Conservation (phyloP, 371 early-diverging fungal species). For the Syncephalis fuscata region DNA sequence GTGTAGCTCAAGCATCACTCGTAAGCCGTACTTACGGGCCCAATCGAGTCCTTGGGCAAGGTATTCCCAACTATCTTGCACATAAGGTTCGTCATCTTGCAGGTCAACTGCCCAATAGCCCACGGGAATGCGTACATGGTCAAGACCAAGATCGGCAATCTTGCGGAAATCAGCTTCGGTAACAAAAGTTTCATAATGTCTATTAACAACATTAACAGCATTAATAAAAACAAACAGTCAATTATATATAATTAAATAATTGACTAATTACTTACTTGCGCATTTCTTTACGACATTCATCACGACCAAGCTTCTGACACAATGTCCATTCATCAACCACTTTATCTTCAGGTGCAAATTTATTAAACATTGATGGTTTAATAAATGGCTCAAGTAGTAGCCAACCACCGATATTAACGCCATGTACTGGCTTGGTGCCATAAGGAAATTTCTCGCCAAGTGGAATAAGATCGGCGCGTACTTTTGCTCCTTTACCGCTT, state of each 20-base stretch:
- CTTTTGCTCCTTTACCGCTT: conserved; percentile 4
- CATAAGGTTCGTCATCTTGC: conserved; percentile 22
- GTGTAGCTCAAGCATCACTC: conserved; percentile 42
- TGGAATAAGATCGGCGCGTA: conserved; percentile 9
- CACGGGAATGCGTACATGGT: conserved; percentile 27
- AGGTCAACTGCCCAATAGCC: conserved; percentile 24
- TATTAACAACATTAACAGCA: conserved; percentile 1
- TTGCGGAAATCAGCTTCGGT: conserved; percentile 22
- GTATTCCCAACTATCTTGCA: conserved; percentile 18
- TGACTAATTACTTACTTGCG: conserved; percentile 1
- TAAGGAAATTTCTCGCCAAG: conserved; percentile 14
- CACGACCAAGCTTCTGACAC: conserved; percentile 12
- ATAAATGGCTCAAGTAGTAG: conserved; percentile 38
- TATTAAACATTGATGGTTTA: conserved; percentile 16
- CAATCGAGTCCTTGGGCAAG: conserved; percentile 26
- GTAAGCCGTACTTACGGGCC: conserved; percentile 28
- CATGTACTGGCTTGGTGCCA: conserved; percentile 19
- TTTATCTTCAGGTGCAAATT: conserved; percentile 9
- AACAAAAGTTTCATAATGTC: conserved; percentile 24
- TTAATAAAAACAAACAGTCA: no score
- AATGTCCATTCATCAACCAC: conserved; percentile 31
- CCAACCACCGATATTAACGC: conserved; percentile 46
- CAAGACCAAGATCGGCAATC: conserved; percentile 18
- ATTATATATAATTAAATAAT: no score
- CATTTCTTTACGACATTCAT: conserved; percentile 12